Conservation (phyloP, 345 rosid species). For the Lepidium africanum region DNA sequence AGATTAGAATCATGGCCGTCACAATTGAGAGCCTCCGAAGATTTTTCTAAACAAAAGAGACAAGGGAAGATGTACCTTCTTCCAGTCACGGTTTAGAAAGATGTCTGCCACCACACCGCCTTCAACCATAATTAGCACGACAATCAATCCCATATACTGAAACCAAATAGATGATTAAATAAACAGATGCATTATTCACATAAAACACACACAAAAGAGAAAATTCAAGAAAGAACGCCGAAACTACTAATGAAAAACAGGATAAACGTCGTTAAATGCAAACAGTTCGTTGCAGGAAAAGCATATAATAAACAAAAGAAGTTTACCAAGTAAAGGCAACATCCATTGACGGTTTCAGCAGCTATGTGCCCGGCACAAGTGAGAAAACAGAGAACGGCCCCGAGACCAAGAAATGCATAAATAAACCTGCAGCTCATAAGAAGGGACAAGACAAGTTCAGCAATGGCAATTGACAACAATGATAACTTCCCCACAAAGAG, state of each 20-base stretch:
- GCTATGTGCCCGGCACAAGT: slow-evolving; percentile 81
- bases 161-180: not conserved
- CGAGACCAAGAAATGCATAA: slow-evolving; percentile 62
- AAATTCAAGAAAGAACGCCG: not conserved
- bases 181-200: not conserved
- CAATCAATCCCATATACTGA: slow-evolving; percentile 71
- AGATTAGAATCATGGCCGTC: not conserved
- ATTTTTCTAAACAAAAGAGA: not conserved
- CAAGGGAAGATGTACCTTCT: slow-evolving; percentile 40
- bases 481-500: not conserved
- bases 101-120: slow-evolving; percentile 70
- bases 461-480: not conserved
- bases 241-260: not conserved
- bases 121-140: slow-evolving; percentile 65
- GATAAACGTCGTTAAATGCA: not conserved
- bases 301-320: not conserved
- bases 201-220: not conserved
- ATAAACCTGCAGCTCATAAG: slow-evolving; percentile 60
- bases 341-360: slow-evolving; percentile 75
- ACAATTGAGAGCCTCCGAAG: not conserved
- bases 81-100: slow-evolving; percentile 72
- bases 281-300: not conserved
- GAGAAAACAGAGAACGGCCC: slow-evolving; percentile 55
- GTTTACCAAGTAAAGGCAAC: slow-evolving; percentile 83
- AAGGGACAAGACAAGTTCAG: not conserved